Evolutionary conservation across 345 rosid genomes (phyloP).

Genomic region (Isatis tinctoria): DNA sequence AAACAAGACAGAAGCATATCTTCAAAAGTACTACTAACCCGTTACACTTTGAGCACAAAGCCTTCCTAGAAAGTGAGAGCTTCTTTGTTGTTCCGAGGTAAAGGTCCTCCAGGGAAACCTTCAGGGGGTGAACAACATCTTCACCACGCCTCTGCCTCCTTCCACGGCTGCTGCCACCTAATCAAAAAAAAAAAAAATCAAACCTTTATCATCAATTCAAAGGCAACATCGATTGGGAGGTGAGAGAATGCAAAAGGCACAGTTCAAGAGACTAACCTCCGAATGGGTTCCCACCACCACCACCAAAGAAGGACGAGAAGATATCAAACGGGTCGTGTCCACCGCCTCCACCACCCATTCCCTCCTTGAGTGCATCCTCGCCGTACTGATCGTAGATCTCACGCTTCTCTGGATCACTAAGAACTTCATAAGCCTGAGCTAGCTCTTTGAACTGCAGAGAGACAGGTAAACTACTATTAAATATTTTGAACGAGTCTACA

Average conservation of each 20-base stretch:
- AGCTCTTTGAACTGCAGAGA: conserved; percentile 80
- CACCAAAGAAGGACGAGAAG: conserved; percentile 69
- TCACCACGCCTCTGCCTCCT: conserved; percentile 91
- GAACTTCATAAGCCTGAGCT: conserved; percentile 84
- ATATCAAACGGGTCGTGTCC: conserved; percentile 81
- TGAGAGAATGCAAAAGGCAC: neutral
- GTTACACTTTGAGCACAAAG: conserved; percentile 69
- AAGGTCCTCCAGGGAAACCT: conserved; percentile 76
- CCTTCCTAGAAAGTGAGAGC: conserved; percentile 77
- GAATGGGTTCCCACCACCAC: conserved; percentile 44
- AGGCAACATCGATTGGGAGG: neutral
- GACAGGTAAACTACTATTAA: neutral
- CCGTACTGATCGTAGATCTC: conserved; percentile 87
- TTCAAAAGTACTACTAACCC: conserved; percentile 52
- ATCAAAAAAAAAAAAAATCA: neutral
- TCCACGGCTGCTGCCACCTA: conserved; percentile 67
- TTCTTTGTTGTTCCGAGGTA: conserved; percentile 77
- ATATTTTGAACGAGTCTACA: neutral
- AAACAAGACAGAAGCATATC: neutral
- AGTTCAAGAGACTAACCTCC: conserved; percentile 35
- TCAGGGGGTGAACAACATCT: conserved; percentile 76
- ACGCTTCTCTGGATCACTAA: conserved; percentile 89
- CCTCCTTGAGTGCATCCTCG: conserved; percentile 94
- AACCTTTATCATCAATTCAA: neutral
- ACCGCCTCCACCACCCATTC: conserved; percentile 70